Conservation (phyloP, 176 grass and related monocot genomes). For the Oryza meyeriana region DNA sequence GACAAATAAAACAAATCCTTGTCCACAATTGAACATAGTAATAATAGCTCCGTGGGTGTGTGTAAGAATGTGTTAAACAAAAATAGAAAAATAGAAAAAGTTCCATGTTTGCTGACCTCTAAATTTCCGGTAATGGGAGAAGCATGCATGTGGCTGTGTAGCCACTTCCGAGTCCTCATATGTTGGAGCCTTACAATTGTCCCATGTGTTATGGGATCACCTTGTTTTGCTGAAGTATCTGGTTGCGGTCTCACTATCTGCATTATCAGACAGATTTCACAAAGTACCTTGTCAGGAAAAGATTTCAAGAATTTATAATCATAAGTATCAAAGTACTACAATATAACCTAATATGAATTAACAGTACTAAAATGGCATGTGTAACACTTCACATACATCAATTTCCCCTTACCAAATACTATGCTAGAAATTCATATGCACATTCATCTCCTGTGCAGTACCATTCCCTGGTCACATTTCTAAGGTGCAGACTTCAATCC, state of each 20-base stretch:
- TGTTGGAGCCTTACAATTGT: conserved; percentile 67
- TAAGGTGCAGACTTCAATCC: not conserved
- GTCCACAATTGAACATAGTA: not conserved
- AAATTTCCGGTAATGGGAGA: conserved; percentile 90
- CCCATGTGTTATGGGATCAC: conserved; percentile 65
- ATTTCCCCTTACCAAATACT: not conserved
- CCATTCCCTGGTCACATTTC: not conserved
- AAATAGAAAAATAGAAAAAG: not conserved
- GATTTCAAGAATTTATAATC: not conserved
- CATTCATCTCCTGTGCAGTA: not conserved
- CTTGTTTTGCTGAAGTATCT: conserved; percentile 74
- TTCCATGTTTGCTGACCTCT: conserved; percentile 48
- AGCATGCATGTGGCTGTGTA: conserved; percentile 86
- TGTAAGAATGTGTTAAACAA: not conserved
- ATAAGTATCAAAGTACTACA: not conserved
- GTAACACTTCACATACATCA: not conserved
- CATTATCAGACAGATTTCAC: conserved; percentile 19
- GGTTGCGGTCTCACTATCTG: conserved; percentile 67
- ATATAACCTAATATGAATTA: conserved; percentile 1
- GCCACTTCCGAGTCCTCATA: conserved; percentile 76
- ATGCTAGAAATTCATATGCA: conserved; percentile 2
- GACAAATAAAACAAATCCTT: not conserved
- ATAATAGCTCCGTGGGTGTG: not conserved
- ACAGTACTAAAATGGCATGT: conserved; percentile 1
- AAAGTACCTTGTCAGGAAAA: conserved; percentile 5